Evolutionary conservation across 805 yeast species (phyloP), one percentile per base, ranked within the genome.

Genomic region (Ogataea ganodermae): DNA sequence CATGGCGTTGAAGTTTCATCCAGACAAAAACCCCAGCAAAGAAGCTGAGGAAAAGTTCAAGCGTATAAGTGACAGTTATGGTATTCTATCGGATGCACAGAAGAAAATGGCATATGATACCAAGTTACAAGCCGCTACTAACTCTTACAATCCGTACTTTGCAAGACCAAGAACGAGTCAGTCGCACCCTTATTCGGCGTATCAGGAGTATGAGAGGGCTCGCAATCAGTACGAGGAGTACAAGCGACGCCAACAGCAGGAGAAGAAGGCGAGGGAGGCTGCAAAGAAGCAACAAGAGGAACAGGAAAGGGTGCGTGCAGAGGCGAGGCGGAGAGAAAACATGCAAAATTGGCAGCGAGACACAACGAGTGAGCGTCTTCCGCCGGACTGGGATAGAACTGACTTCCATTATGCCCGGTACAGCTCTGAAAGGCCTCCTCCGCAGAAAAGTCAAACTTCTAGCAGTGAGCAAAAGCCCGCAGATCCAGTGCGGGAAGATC

Each of bases 11-110:
- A 73, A 71, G 52, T 78, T 78, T 59, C 96, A 88, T 63, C 96
- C 96, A 0, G 96, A 88, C 62, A 88, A 89, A 70, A 84, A 87
- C 61, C 81, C 79, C 10, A 70, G 67, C 38, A 59, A 59, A 42
- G 73, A 83, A 45, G 86, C 86, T 20, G 96, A 89, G 65, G 76
- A 74, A 46, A 86, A 85, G 58, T 91, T 92, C 94, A 88, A 92
- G 50, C 86, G 81, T 44, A 84, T 92, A 48, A 92, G 88, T 63
- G 89, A 86, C 60, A 97, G 97, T 0, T 90, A 92, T 65, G 96
- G 86, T 58, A 83, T 84, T 2, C 71, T 92, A 35, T 76, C 87
- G 12, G 80, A 85, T 55, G 79, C 79, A 1, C 81, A 76, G 28
- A 69, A 75, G 50, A 76, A 82, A 49, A 78, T 71, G 37, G 78